Conservation (phyloP, 495 filamentous ascomycete species). For the Neurospora intermedia region DNA sequence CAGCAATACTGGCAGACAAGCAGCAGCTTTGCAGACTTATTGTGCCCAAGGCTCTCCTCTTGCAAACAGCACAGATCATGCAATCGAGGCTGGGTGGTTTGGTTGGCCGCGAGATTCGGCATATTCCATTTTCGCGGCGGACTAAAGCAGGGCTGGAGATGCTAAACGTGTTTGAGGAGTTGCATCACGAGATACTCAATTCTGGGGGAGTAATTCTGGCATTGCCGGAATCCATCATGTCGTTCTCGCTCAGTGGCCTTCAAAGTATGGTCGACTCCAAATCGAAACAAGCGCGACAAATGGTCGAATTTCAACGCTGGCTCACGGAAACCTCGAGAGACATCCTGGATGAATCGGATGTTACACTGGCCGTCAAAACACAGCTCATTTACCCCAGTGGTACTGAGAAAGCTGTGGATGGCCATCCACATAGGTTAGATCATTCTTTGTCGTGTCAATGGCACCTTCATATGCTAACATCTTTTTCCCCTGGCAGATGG, state of each 20-base stretch:
- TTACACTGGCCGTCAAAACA: constrained; percentile 36
- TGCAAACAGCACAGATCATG: constrained; percentile 38
- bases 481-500: constrained; percentile 23
- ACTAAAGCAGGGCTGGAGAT: constrained; percentile 10
- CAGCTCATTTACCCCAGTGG: constrained; percentile 43
- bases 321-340: constrained; percentile 34
- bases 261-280: constrained; percentile 2
- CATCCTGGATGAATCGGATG: constrained; percentile 48
- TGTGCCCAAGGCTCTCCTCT: constrained; percentile 11
- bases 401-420: constrained; percentile 36
- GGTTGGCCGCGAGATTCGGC: constrained; percentile 1
- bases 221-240: constrained; percentile 1
- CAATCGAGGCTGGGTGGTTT: constrained; percentile 1
- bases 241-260: neutral
- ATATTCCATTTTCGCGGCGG: constrained; percentile 9
- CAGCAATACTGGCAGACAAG: constrained; percentile 29
- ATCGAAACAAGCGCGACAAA: constrained; percentile 19
- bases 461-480: neutral
- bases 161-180: neutral
- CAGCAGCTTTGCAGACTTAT: constrained; percentile 9
- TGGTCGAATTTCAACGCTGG: constrained; percentile 40
- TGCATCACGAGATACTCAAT: neutral
- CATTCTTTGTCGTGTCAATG: neutral
- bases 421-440: constrained; percentile 27
- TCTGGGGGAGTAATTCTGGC: neutral